phyloP scores from a whole-genome alignment of 2,329 filamentous ascomycete genomes.

The Bipolaris victoriae region DNA sequence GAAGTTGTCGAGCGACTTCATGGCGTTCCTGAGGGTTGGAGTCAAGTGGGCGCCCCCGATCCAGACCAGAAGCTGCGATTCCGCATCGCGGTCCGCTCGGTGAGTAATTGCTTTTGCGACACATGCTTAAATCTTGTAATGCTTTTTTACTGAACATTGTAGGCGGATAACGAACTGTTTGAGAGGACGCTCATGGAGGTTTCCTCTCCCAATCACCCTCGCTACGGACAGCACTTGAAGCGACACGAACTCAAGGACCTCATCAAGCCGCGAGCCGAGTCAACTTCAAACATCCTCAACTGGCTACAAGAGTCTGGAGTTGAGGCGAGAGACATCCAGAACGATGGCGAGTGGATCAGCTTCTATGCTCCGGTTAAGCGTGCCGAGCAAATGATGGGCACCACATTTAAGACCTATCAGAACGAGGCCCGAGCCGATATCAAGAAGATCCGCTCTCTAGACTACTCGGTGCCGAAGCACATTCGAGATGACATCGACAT shows the following conservation, averaged over 20 bases:
- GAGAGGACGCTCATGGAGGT: conserved; percentile 66
- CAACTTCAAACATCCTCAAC: conserved; percentile 56
- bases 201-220: conserved; percentile 64
- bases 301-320: conserved; percentile 65
- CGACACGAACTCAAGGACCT: conserved; percentile 64
- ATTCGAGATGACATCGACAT: conserved; percentile 64
- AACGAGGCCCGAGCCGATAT: conserved; percentile 51
- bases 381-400: conserved; percentile 63
- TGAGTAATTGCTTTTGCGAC: conserved; percentile 25
- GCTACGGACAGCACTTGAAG: conserved; percentile 68
- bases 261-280: conserved; percentile 58
- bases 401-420: conserved; percentile 64
- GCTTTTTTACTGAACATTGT: conserved; percentile 29
- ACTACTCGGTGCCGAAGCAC: conserved; percentile 66
- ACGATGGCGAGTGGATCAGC: conserved; percentile 66
- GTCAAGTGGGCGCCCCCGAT: conserved; percentile 41
- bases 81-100: conserved; percentile 49
- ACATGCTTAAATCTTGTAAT: neutral
- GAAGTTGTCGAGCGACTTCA: conserved; percentile 43
- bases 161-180: conserved; percentile 59
- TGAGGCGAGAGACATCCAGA: conserved; percentile 52
- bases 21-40: conserved; percentile 47
- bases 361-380: conserved; percentile 60
- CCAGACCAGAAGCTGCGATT: conserved; percentile 44
- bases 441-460: conserved; percentile 60